Conservation (phyloP, 495 filamentous ascomycete species). For the Xylaria intraflava region DNA sequence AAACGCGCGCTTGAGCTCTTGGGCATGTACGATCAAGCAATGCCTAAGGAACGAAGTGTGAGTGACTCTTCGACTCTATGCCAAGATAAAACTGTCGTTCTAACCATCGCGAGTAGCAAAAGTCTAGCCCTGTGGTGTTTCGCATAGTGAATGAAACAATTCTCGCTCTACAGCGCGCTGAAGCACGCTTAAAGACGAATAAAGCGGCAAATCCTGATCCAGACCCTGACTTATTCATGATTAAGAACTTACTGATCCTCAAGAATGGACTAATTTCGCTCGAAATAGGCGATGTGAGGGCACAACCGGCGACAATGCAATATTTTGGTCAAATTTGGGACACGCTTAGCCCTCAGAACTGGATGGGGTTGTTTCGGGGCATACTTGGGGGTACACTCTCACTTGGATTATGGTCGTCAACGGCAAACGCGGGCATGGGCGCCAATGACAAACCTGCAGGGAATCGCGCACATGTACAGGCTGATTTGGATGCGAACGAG, state of each 20-base stretch:
- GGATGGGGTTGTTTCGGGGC: conserved; percentile 35
- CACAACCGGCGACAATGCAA: conserved; percentile 49
- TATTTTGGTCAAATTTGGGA: conserved; percentile 74
- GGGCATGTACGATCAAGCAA: conserved; percentile 67
- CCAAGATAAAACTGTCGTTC: conserved; percentile 2
- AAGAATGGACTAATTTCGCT: conserved; percentile 89
- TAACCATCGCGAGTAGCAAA: conserved; percentile 45
- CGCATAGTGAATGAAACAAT: conserved; percentile 42
- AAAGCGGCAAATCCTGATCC: conserved; percentile 42
- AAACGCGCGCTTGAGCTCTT: conserved; percentile 77
- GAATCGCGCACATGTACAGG: conserved; percentile 11
- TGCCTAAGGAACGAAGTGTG: conserved; percentile 65
- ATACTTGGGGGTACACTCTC: conserved; percentile 34
- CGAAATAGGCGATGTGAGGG: conserved; percentile 81
- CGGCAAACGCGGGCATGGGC: conserved; percentile 14
- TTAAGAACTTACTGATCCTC: conserved; percentile 84
- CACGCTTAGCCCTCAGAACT: conserved; percentile 52
- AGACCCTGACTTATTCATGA: conserved; percentile 77
- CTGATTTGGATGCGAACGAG: conserved; percentile 59
- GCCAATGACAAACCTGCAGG: conserved; percentile 8
- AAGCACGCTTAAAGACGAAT: conserved; percentile 38
- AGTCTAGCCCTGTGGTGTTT: conserved; percentile 44
- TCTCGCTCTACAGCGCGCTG: conserved; percentile 44
- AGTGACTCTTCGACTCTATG: conserved; percentile 25
- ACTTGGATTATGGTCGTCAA: conserved; percentile 29